Base-by-base conservation (phyloP, 331 rosid genomes). In the Quercus tomentella region DNA sequence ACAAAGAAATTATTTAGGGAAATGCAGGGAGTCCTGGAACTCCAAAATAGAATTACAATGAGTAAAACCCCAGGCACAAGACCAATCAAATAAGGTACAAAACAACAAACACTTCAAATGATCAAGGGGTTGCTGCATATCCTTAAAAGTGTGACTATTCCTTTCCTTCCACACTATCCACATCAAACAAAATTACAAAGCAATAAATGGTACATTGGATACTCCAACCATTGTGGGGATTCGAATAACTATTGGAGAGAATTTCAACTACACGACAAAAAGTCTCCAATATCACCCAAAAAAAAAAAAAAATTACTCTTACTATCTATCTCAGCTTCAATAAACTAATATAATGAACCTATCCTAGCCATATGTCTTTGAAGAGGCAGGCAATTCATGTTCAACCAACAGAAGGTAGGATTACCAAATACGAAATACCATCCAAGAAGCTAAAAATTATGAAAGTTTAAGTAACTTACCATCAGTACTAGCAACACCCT, bases 401-500 rank as follows among this genome's bases (percentile, higher is more conserved):
- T 18, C 49, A 66, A 33, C 45, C 15, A 33, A 33, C 21, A 66
- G 14, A 18, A 67, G 6, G 10, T 67, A 67, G 72, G n/a, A 67
- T 67, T 35, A 18, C 28, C 52, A 67, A 33, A 33, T 67, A 33
- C 5, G 17, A 67, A 35, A 35, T 35, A 33, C 18, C 1, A 33
- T 20, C 37, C 10, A 5, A 37, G n/a, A n/a, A 20, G 72, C 52
- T 67, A 28, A 67, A 33, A 67, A 33, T 67, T 1, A 67, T 33
- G 26, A 45, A 35, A 4, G 4, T 52, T 79, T 57, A 51, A 81
- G 83, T 79, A 79, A 85, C 89, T 80, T 84, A 93, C 99, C 97
- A 85, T 96, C 99, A 33, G 93, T 90, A 82, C 90, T 90, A 68
- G 98, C 97, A 81, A 93, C 97, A 73, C 98, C 99, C 99, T 96